Conservation (phyloP, 352 stramenopile genomes). For the Phytopythium kandeliae region DNA sequence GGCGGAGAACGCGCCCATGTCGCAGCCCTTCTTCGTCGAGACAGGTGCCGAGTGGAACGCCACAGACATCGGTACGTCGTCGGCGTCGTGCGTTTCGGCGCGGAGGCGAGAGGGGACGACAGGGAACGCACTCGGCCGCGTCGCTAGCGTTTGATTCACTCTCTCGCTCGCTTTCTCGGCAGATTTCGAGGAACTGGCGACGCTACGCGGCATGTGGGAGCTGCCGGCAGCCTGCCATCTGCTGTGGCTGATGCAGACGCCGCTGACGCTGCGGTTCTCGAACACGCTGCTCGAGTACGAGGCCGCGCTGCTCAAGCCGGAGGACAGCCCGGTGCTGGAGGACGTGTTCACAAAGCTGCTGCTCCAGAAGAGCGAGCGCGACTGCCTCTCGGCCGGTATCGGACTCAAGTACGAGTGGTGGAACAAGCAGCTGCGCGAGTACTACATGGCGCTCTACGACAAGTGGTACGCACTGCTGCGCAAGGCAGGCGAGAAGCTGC, state of each 20-base stretch:
- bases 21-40: slow-evolving; percentile 63
- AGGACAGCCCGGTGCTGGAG: slow-evolving; percentile 65
- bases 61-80: slow-evolving; percentile 34
- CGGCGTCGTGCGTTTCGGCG: too few species aligned
- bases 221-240: slow-evolving; percentile 77
- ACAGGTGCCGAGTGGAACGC: slow-evolving; percentile 60
- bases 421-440: slow-evolving; percentile 81
- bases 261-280: slow-evolving; percentile 70
- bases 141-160: neutral
- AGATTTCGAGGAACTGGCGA: slow-evolving; percentile 68
- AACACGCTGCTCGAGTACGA: slow-evolving; percentile 83
- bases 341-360: slow-evolving; percentile 85
- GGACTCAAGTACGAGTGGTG: slow-evolving; percentile 87
- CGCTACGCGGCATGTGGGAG: slow-evolving; percentile 64
- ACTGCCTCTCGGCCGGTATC: slow-evolving; percentile 64
- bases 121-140: too few species aligned
- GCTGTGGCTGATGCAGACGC: slow-evolving; percentile 77
- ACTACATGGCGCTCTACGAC: slow-evolving; percentile 80
- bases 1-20: slow-evolving; percentile 51
- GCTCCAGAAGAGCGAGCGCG: slow-evolving; percentile 78
- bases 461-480: slow-evolving; percentile 75
- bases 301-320: slow-evolving; percentile 63
- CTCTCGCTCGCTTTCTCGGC: too few species aligned
- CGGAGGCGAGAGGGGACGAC: too few species aligned
- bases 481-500: slow-evolving; percentile 64